Evolutionary conservation across 768 basidiomycete genomes (phyloP).

Genomic region (Mycena chlorophos): DNA sequence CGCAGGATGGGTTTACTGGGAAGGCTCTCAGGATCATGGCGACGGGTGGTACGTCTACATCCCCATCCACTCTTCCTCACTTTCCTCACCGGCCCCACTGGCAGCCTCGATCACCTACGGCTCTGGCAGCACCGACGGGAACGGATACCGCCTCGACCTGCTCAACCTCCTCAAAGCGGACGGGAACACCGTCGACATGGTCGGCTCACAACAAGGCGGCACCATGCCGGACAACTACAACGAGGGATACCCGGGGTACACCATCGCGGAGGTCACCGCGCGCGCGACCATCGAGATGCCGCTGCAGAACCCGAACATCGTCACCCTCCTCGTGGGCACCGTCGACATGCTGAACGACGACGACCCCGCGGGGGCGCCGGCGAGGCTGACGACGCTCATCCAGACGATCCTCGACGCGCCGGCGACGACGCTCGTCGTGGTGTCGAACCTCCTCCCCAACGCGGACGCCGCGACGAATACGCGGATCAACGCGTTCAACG

Average conservation of each 20-base stretch:
- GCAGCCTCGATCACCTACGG: background rate
- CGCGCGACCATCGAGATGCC: background rate
- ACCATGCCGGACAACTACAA: background rate
- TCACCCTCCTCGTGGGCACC: slow-evolving; percentile 1
- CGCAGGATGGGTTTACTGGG: background rate
- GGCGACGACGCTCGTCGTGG: background rate
- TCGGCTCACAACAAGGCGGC: background rate
- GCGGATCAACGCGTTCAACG: background rate
- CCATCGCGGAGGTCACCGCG: background rate
- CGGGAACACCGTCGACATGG: slow-evolving; percentile 1
- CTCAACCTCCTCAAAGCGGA: background rate
- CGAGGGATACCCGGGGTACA: background rate
- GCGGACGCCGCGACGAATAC: background rate
- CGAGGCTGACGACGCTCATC: background rate
- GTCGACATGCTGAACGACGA: background rate
- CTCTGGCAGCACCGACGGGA: background rate
- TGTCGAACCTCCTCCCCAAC: background rate
- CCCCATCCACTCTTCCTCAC: background rate
- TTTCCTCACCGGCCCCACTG: background rate
- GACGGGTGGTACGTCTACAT: background rate
- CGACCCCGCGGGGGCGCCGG: background rate
- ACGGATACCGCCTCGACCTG: background rate
- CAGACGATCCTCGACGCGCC: background rate
- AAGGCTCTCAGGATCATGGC: background rate
- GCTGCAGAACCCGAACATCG: background rate